phyloP scores from a whole-genome alignment of 2,329 filamentous ascomycete species.

The Lachnellula occidentalis region DNA sequence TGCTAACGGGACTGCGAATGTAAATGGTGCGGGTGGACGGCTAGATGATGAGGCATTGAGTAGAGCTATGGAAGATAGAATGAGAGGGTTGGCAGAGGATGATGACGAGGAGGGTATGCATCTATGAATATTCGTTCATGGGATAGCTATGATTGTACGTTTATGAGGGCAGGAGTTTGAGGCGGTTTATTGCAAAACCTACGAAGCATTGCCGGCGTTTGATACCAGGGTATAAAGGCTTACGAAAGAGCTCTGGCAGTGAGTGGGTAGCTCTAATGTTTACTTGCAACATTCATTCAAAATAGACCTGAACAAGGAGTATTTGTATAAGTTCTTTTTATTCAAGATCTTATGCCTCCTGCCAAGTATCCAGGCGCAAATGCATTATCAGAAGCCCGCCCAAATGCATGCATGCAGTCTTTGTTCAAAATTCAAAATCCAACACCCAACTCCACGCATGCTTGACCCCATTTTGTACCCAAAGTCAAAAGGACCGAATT shows the following conservation, averaged over 20 bases:
- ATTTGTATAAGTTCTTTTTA: not conserved
- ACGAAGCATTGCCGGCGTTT: constrained; percentile 17
- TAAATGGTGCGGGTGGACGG: constrained; percentile 37
- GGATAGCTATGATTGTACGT: not conserved
- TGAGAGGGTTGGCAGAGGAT: constrained; percentile 41
- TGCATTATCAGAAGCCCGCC: constrained; percentile 3
- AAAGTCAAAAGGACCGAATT: not conserved
- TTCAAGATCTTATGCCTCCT: not conserved
- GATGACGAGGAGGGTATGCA: constrained; percentile 55
- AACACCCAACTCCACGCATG: constrained; percentile 3
- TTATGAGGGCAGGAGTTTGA: not conserved
- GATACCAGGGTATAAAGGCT: constrained; percentile 16
- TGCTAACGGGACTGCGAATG: constrained; percentile 8
- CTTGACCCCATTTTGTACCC: not conserved
- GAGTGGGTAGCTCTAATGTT: not conserved
- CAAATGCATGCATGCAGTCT: constrained; percentile 1
- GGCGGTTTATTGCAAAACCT: not conserved
- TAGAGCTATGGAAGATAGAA: constrained; percentile 48
- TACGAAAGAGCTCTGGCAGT: not conserved
- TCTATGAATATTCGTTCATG: constrained; percentile 38
- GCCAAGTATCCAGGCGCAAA: not conserved
- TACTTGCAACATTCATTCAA: not conserved
- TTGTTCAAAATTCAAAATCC: not conserved
- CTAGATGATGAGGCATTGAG: constrained; percentile 56
- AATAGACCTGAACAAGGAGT: not conserved